Evolutionary conservation across 2,329 filamentous ascomycete genomes (phyloP), one percentile per base, ranked within the genome.

Genomic region (Aspergillus awamori): DNA sequence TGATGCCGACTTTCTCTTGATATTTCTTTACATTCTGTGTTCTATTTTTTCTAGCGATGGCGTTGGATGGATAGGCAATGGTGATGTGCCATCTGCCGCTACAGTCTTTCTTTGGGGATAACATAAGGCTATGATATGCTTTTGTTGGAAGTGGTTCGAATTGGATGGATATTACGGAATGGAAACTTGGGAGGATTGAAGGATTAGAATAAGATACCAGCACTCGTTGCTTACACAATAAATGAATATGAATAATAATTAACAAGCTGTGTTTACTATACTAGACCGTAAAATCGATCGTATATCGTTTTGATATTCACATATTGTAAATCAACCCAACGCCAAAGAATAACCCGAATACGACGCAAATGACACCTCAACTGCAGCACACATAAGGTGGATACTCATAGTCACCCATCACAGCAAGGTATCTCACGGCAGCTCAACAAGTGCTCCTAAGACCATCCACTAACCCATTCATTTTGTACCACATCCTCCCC

Each of bases 1-100:
- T 6, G 41, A 48, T 43, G 53, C 36, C 38, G 22, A 49, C 53
- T 58, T 55, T 57, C 45, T 36, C 48, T 58, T 24, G 15, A 26
- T 47, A 60, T 60, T 51, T 52, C 56, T 53, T 36, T 36, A 36
- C 28, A 30, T 7, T 10, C 8, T 53, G n/a, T 57, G 22, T 53
- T 11, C 20, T 20, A 20, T 47, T 57, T 56, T 13, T 53, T 57
- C n/a, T 47, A 66, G 64, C 64, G 63, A 63, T 28, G 64, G 64
- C 60, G 64, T 66, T 65, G 11, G 51, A 49, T 55, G 62, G 56
- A 54, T 55, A 17, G 33, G 33, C 33, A 36, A 36, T 36, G 33
- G 33, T 36, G 11, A 36, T 36, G 33, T 36, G 33, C 33, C 11
- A 36, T 36, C 11, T 36, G 33, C 33, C 33, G 33, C 33, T 36